Conservation (phyloP, 345 rosid species). For the Eutrema yunnanense region DNA sequence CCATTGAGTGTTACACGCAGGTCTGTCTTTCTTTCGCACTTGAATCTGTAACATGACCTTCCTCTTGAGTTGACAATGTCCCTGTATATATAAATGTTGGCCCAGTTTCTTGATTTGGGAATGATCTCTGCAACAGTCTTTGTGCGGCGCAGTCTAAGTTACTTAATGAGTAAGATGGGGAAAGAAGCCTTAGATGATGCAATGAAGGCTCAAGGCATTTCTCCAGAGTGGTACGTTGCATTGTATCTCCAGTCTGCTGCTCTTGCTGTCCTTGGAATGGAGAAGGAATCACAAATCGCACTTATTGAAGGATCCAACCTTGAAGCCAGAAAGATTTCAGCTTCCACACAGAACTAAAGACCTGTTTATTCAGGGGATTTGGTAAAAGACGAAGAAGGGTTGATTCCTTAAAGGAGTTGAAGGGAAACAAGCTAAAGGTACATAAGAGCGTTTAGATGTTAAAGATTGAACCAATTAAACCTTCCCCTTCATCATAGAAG, state of each 20-base stretch:
- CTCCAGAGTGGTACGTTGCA: constrained; percentile 76
- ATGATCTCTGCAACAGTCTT: constrained; percentile 69
- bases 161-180: constrained; percentile 58
- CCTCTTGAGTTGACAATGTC: constrained; percentile 4
- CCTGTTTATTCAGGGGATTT: not conserved
- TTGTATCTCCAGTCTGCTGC: constrained; percentile 72
- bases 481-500: not conserved
- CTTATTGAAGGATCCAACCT: constrained; percentile 62
- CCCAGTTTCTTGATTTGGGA: constrained; percentile 69
- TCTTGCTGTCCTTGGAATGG: constrained; percentile 55
- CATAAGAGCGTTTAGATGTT: not conserved
- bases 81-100: not conserved
- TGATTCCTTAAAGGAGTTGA: not conserved
- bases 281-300: constrained; percentile 63
- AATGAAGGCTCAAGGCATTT: constrained; percentile 60
- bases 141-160: constrained; percentile 71
- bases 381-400: not conserved
- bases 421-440: not conserved
- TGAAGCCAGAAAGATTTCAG: constrained; percentile 39
- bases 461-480: not conserved
- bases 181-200: constrained; percentile 75
- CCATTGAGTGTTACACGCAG: constrained; percentile 65
- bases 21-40: constrained; percentile 29
- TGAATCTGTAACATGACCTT: constrained; percentile 3
- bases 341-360: constrained; percentile 6